These are phyloP conservation scores for Clonostachys rosea DNA, from an alignment of 2,329 filamentous ascomycete species.

Conservation along the genomic window DNA sequence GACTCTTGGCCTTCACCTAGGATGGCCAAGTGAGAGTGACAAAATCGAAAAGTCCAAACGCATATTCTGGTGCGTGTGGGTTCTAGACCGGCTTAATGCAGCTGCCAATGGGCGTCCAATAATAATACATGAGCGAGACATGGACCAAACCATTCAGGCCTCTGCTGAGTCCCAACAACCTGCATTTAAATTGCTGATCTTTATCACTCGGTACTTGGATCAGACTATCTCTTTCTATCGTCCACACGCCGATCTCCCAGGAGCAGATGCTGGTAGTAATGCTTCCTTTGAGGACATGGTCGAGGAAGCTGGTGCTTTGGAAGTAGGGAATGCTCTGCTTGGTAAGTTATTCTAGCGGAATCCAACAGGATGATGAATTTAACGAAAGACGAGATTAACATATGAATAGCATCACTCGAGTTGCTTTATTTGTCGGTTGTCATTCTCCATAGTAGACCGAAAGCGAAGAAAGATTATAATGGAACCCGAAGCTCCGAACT, in stretches of 20 bases:
- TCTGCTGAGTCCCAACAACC: slow-evolving; percentile 6
- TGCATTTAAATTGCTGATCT: slow-evolving; percentile 10
- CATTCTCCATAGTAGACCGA: slow-evolving; percentile 9
- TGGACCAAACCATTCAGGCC: slow-evolving; percentile 8
- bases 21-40: slow-evolving; percentile 9
- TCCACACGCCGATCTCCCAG: slow-evolving; percentile 3
- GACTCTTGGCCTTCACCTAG: slow-evolving; percentile 12
- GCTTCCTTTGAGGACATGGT: slow-evolving; percentile 7
- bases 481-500: slow-evolving; percentile 5
- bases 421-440: slow-evolving; percentile 11
- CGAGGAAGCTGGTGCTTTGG: slow-evolving; percentile 2
- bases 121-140: slow-evolving; percentile 11
- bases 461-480: background rate
- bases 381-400: background rate
- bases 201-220: slow-evolving; percentile 9
- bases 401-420: slow-evolving; percentile 7
- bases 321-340: slow-evolving; percentile 4
- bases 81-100: slow-evolving; percentile 12
- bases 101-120: slow-evolving; percentile 11
- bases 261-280: background rate
- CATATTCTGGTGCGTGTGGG: slow-evolving; percentile 13
- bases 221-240: slow-evolving; percentile 10
- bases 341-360: slow-evolving; percentile 3
- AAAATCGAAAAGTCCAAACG: slow-evolving; percentile 5
- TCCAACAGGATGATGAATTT: background rate